Evolutionary conservation across 2,329 filamentous ascomycete species (phyloP), one percentile per base, ranked within the genome.

Genomic region (Orbilia oligospora): DNA sequence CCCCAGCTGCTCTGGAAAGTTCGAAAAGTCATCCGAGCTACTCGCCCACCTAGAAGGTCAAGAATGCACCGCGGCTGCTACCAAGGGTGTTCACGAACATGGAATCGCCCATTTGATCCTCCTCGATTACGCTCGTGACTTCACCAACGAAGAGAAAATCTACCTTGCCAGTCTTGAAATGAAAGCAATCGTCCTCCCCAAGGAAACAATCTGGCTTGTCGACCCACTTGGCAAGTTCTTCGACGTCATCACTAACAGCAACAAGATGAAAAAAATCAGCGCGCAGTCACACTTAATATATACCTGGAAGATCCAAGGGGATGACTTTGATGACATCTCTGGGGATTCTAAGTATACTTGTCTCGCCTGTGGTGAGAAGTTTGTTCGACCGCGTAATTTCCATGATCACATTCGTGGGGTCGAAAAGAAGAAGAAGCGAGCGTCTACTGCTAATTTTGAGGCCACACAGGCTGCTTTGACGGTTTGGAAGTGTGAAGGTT

Each of bases 221-320:
- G 75, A 78, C 33, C 75, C 75, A 0, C 55, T 78, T 5, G 68
- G 75, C n/a, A 53, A 68, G 3, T 72, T 56, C 20, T 78, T 49
- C 48, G 75, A 78, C 2, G 64, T 27, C 16, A 24, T n/a, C 22
- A 12, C 12, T n/a, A 33, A 55, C 3, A 55, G 27, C 51, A 64
- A 63, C 24, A 41, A 41, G 16, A 41, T 41, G 38, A 8, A 18
- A 2, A 36, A 58, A 30, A 41, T 22, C 33, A 33, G 30, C 1
- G 10, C 14, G 1, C 44, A 41, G 16, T 46, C 49, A 6, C 12
- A n/a, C 12, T n/a, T 71, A 14, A 36, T 16, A 33, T 69, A 76
- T 38, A 46, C 24, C 6, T 76, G 46, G 30, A 38, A 63, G 3
- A 61, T 71, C 3, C 46, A 55, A 27, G 55, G 36, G 0, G 67